Evolutionary conservation across 2,329 filamentous ascomycete genomes (phyloP), one percentile per base, ranked within the genome.

Genomic region (Phialophora verrucosa): DNA sequence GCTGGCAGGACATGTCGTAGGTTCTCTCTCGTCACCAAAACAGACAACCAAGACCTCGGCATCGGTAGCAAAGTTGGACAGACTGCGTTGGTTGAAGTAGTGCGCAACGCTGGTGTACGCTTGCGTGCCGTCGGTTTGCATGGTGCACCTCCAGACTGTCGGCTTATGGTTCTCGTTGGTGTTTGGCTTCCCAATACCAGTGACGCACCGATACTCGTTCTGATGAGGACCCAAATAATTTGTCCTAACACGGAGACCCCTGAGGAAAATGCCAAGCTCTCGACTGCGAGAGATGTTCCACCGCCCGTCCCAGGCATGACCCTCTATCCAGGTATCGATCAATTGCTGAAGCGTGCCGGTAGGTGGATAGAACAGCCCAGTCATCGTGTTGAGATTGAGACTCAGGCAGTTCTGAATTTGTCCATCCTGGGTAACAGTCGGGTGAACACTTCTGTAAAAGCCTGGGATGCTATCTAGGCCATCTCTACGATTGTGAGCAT

Each of bases 371-470:
- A 69, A 69, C n/a, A 59, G 14, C 32, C 49, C 29, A 8, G 64
- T 62, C 2, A 29, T 29, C 7, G 64, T 65, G 59, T 69, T 67
- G 57, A 69, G 64, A 29, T 69, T 69, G 51, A 69, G 62, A 32
- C 58, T 42, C 10, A 35, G 32, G 10, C 32, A 35, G 12, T 35
- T 10, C 1, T 2, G 3, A 3, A 69, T 44, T 0, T 17, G 50
- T 8, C 42, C 53, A 6, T 59, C 31, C 51, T 32, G 3, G 6
- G 60, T 47, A 20, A 50, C 51, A 11, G 50, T 50, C 7, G 63
- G 44, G 7, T 56, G 59, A 56, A 62, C 63, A 44, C 65, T 63
- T 59, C 65, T 63, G 42, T 47, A 27, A 38, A 65, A 65, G 10
- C 61, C 60, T 5, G 47, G 51, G 27, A 69, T 67, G 12, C 57